Evolutionary conservation across 352 stramenopile species (phyloP).

Genomic region (Phytopythium boreale): DNA sequence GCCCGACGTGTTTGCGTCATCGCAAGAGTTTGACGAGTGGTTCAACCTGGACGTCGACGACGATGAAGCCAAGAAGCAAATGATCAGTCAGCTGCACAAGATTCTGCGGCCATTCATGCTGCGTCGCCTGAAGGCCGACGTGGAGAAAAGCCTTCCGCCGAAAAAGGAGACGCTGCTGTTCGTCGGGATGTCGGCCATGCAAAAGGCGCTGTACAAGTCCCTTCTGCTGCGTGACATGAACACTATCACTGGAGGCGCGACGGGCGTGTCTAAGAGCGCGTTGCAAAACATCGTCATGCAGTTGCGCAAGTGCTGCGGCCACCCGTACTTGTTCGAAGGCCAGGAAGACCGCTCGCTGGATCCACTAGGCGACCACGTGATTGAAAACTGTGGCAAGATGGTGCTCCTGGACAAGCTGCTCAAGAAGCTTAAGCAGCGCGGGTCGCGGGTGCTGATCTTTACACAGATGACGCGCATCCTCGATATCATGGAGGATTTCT

Average conservation of each 20-base stretch:
- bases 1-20: slow-evolving; percentile 91
- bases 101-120: slow-evolving; percentile 96
- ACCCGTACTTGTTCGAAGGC: slow-evolving; percentile 94
- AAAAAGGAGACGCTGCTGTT: slow-evolving; percentile 98
- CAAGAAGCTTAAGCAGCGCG: slow-evolving; percentile 83
- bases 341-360: slow-evolving; percentile 94
- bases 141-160: slow-evolving; percentile 96
- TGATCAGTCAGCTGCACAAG: slow-evolving; percentile 87
- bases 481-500: slow-evolving; percentile 96
- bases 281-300: slow-evolving; percentile 89
- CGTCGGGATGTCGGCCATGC: slow-evolving; percentile 89
- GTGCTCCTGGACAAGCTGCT: slow-evolving; percentile 93
- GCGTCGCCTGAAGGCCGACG: slow-evolving; percentile 97
- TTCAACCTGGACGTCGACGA: slow-evolving; percentile 88
- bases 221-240: slow-evolving; percentile 95
- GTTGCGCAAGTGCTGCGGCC: slow-evolving; percentile 86
- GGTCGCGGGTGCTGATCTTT: slow-evolving; percentile 90
- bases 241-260: slow-evolving; percentile 64
- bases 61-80: slow-evolving; percentile 88
- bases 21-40: slow-evolving; percentile 87
- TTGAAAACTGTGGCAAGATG: slow-evolving; percentile 98
- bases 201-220: slow-evolving; percentile 97
- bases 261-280: slow-evolving; percentile 74
- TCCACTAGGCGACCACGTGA: slow-evolving; percentile 95
- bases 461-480: slow-evolving; percentile 93